Evolutionary conservation across 495 filamentous ascomycete species (phyloP), one percentile per base, ranked within the genome.

Genomic region (Chaetomidium leptoderma): DNA sequence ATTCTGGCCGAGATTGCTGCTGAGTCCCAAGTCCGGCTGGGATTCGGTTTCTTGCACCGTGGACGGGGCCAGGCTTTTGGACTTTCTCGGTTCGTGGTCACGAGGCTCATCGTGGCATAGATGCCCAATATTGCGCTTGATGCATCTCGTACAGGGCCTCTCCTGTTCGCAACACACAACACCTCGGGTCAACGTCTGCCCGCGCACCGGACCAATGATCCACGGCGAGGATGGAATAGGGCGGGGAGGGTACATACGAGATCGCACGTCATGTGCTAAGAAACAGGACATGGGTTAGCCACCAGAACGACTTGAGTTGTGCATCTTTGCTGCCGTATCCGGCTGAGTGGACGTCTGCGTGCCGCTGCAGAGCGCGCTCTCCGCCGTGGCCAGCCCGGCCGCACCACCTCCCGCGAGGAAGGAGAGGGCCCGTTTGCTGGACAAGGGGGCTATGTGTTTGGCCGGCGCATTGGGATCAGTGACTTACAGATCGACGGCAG

Each of bases 201-300:
- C 58, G 32, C 45, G 48, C 40, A 52, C 30, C 45, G 47, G 45
- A 48, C 57, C 59, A 55, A 63, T 52, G 36, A 36, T 53, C 39
- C 48, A 32, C 35, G 19, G 33, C 14, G n/a, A n/a, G n/a, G n/a
- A 13, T 19, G 21, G 35, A 14, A 40, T 27, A 70, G 61, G 72
- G n/a, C n/a, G n/a, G n/a, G 64, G 72, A 72, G 70, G 74, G 67
- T 74, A 85, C 90, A 83, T 92, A 96, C 92, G 79, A 92, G 88
- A 83, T 98, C 95, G 83, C 93, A 98, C 72, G 95, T 97, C 93
- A 98, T 98, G 86, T 98, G 93, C 89, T 95, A 56, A 46, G 50
- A 16, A 61, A 46, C 59, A 58, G 61, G 57, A 57, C 58, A 61
- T 55, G 56, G n/a, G 63, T 71, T 62, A 72, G 70, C 66, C 60